Base-by-base conservation (phyloP, 2,329 filamentous ascomycete genomes). In the Ceratocystiopsis sp. region DNA sequence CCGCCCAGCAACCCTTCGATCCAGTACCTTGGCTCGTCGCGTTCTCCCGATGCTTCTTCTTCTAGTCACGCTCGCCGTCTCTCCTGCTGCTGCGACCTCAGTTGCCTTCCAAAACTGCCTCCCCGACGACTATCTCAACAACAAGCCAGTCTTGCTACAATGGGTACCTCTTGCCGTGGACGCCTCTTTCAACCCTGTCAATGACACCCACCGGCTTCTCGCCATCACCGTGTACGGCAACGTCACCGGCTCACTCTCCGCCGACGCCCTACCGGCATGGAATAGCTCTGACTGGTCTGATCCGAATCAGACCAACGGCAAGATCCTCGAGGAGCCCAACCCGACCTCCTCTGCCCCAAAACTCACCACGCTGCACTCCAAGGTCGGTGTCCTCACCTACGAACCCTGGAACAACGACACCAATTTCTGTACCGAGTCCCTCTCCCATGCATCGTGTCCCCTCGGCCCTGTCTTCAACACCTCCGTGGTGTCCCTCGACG, bases 81-180 rank as follows among this genome's bases (percentile, higher is more conserved):
- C 57, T 37, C 67, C 72, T 10, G 65, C 61, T 21, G 58, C 64
- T 36, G 84, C 81, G 40, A 84, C 77, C 38, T 73, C 77, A 52
- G 64, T 95, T 47, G 67, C 75, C 45, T 91, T 93, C 60, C 69
- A 80, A n/a, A 93, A 95, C 61, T 98, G 89, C 62, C 68, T 95
- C 29, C 60, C 67, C 40, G 65, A 70, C 46, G 69, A 71, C 42
- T 70, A 80, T 56, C 35, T 38, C 13, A 35, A 47, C 41, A 50
- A 47, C 38, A 54, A 67, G 10, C 73, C 80, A 14, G 59, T 64
- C 34, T 71, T 71, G 48, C 69, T 96, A 32, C 86, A 95, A 64
- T 94, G 89, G 65, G 67, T 76, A 13, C 87, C 91, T 3, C 59
- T 79, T 34, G 77, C 73, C 51, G 73, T 91, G 45, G 77, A 83